These are phyloP conservation scores for Kurtzmaniella quercitrusa DNA, from an alignment of 1,139 yeast genomes.

Conservation along the genomic window DNA sequence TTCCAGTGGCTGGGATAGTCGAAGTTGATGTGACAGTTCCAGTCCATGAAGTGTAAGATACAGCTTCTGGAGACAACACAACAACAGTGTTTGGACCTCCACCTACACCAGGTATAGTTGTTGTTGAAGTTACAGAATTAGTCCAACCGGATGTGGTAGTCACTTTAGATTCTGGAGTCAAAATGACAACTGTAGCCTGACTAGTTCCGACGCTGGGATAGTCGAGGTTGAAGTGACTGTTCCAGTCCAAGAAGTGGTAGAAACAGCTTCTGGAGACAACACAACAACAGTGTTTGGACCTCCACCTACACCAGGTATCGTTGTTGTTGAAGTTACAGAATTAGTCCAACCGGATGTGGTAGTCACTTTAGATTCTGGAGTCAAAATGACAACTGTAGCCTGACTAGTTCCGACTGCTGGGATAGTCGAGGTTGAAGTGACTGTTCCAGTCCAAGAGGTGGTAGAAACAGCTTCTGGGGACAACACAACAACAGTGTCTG, in stretches of 20 bases:
- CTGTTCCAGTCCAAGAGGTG: slow-evolving; percentile 1
- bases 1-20: too few species aligned
- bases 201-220: neutral
- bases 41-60: too few species aligned
- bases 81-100: too few species aligned
- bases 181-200: neutral
- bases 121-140: too few species aligned
- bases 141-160: neutral
- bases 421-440: neutral
- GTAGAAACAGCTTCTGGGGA: neutral
- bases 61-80: too few species aligned
- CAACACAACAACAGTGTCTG: neutral
- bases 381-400: neutral
- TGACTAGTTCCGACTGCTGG: neutral
- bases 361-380: neutral
- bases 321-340: neutral
- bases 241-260: neutral
- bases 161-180: neutral
- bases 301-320: neutral
- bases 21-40: too few species aligned
- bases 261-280: neutral
- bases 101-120: too few species aligned
- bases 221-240: neutral
- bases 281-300: neutral
- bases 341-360: neutral